Conservation (phyloP, 371 early-diverging fungal species). For the Mucor sp. region DNA sequence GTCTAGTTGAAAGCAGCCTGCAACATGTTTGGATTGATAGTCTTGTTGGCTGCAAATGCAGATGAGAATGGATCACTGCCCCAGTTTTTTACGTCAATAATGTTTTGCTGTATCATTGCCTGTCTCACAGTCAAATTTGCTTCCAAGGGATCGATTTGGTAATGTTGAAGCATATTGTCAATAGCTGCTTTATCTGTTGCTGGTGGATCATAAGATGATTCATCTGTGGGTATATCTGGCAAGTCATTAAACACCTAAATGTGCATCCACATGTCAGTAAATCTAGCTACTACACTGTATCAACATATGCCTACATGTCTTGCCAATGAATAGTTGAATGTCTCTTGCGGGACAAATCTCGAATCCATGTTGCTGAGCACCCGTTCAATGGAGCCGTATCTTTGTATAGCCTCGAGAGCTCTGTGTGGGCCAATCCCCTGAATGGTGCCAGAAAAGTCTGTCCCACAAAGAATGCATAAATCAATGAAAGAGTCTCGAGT, state of each 20-base stretch:
- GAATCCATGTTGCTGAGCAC: conserved; percentile 42
- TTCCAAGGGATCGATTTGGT: conserved; percentile 43
- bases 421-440: conserved; percentile 66
- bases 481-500: conserved; percentile 64
- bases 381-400: conserved; percentile 67
- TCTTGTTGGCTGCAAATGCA: neutral
- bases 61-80: conserved; percentile 32
- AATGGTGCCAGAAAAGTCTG: conserved; percentile 72
- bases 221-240: conserved; percentile 38
- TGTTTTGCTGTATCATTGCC: conserved; percentile 21
- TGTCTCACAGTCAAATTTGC: conserved; percentile 22
- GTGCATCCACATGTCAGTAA: neutral
- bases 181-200: conserved; percentile 10
- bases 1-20: neutral
- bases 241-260: conserved; percentile 33
- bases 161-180: conserved; percentile 29
- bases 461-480: conserved; percentile 81
- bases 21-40: neutral
- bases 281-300: neutral
- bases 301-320: conserved; percentile 36
- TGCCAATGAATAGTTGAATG: conserved; percentile 57
- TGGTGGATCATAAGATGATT: conserved; percentile 15
- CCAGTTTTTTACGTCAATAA: conserved; percentile 18
- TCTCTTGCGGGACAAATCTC: conserved; percentile 41
- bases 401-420: conserved; percentile 57